Evolutionary conservation across 768 basidiomycete genomes (phyloP).

Genomic region (Lenzites betulinus): DNA sequence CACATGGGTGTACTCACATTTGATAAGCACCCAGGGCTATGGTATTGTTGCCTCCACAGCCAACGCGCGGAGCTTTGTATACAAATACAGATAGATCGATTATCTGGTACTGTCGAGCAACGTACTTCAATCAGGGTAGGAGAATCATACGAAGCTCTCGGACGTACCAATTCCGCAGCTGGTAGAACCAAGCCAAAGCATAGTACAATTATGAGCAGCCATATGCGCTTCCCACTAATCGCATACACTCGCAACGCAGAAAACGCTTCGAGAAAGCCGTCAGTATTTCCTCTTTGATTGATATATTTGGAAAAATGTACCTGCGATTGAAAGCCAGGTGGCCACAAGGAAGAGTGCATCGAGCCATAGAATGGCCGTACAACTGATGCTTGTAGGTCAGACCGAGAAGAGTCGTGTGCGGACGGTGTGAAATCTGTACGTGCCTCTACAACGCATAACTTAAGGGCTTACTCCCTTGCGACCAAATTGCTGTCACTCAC

Average conservation of each 20-base stretch:
- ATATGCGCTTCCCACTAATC: conserved; percentile 1
- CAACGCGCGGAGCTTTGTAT: background rate
- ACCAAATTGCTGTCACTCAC: background rate
- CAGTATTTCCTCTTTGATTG: background rate
- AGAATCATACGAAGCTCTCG: background rate
- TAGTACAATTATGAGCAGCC: background rate
- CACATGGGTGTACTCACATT: too few relatives aligned
- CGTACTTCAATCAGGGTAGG: background rate
- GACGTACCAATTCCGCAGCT: background rate
- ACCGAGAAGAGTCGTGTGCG: too few relatives aligned
- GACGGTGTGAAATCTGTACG: background rate
- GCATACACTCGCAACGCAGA: conserved; percentile 7
- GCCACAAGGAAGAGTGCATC: background rate
- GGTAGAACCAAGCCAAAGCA: background rate
- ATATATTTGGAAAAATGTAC: background rate
- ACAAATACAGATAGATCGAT: background rate
- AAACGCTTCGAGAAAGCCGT: background rate
- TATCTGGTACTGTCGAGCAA: background rate
- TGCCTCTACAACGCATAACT: background rate
- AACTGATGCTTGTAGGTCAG: background rate
- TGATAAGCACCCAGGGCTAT: background rate
- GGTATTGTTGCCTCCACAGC: background rate
- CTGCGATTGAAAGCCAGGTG: conserved; percentile 2
- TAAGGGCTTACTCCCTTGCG: too few relatives aligned
- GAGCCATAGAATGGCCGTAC: background rate